Percentiles rank a stretch among this genome's conserved stretches.
Evolutionary conservation across 441 rosid genomes (phyloP).

Genomic region (Erodium moschatum): DNA sequence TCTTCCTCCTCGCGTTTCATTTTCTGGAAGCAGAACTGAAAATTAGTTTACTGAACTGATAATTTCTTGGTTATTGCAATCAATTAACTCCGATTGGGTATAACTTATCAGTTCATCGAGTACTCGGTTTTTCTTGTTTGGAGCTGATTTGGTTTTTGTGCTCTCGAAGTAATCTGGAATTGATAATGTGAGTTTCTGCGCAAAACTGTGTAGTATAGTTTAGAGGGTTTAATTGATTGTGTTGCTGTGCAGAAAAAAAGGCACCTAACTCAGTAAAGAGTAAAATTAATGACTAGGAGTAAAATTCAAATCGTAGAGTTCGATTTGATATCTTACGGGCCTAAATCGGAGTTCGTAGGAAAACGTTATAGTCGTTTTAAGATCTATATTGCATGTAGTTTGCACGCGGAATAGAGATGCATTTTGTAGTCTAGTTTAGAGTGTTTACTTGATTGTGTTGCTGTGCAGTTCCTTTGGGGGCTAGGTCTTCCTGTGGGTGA

Average conservation of each 20-base stretch:
- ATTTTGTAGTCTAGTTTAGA: not conserved
- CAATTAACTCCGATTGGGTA: no score
- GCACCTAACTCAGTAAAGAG: no score
- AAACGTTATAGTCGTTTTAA: no score
- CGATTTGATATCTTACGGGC: no score
- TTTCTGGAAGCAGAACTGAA: not conserved
- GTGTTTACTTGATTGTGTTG: not conserved
- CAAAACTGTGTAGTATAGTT: not conserved
- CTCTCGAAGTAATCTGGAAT: not conserved
- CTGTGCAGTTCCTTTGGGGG: constrained; percentile 72
- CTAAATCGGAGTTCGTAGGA: no score
- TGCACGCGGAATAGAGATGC: no score
- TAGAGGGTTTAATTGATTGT: not conserved
- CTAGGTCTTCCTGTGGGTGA: constrained; percentile 56
- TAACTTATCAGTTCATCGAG: no score
- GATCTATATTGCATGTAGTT: no score
- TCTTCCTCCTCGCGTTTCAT: not conserved
- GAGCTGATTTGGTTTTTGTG: not conserved
- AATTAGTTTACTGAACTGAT: not conserved
- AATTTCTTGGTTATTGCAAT: no score
- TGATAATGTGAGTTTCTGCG: not conserved
- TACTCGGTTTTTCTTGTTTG: not conserved
- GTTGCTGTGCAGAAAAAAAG: constrained; percentile 41
- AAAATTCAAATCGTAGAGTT: no score
- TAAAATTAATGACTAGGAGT: no score